Base-by-base conservation (phyloP, 805 yeast species). In the Jamesozyma hellenica region DNA sequence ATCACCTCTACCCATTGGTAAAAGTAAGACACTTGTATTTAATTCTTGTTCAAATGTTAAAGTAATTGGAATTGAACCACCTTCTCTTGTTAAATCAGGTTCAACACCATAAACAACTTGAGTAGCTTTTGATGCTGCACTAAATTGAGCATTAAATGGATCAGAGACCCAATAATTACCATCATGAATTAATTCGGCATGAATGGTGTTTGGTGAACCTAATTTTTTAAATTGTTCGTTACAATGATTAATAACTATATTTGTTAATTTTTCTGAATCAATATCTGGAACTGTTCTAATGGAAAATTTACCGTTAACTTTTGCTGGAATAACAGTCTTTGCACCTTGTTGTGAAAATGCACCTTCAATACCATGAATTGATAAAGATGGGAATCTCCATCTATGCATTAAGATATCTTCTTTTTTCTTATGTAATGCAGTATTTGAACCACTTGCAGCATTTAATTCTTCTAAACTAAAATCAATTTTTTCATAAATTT, bases 1-100 rank as follows among this genome's bases (percentile, higher is more conserved):
- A 61, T 92, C 96, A 51, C 98, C 98, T 67, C 94, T 82, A 49
- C 99, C 99, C 82, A 92, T 83, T 47, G 99, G 98, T 53, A 92
- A 75, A 56, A 92, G 71, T 47, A 92, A 70, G 27, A 88, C 97
- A 47, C 79, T 79, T 18, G 94, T 83, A 53, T 83, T 79, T 56
- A 92, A 73, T 59, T 77, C 79, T 55, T 87, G 72, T 69, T 92
- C 96, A 66, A 92, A 92, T 28, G 95, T 82, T 50, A 92, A 66
- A 17, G 99, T 90, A 61, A 92, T 88, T 48, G 99, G 99, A 58
- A 92, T 92, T 4, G 96, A 88, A 29, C 99, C 99, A 56, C 99
- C 99, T 68, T 92, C 99, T 70, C 99, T 80, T 31, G 97, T 94
- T 60, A 85, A 76, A 65, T 92, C 98, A 28, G 98, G 98, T 47